Evolutionary conservation across 306 rosid species (phyloP).

Genomic region (Vigna hirtella): DNA sequence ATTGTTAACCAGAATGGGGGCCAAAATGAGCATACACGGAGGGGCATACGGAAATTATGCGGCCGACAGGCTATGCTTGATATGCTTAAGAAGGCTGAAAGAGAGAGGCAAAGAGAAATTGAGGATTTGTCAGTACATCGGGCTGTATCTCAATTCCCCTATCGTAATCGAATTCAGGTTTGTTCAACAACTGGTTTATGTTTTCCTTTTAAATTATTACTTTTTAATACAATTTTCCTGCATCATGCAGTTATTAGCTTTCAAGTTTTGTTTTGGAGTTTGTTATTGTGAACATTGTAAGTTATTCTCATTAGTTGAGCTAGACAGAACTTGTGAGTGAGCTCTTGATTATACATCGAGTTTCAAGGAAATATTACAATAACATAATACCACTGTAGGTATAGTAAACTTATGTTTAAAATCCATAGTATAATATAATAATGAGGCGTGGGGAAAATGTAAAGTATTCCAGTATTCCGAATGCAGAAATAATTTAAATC

Average conservation of each 20-base stretch:
- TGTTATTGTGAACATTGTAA: slow-evolving; percentile 32
- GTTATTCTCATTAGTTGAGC: slow-evolving; percentile 19
- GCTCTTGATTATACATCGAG: slow-evolving; percentile 4
- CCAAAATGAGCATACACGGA: slow-evolving; percentile 56
- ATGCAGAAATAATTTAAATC: neutral
- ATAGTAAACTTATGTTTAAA: slow-evolving; percentile 26
- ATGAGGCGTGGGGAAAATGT: neutral
- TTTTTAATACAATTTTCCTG: slow-evolving; percentile 12
- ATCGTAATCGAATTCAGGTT: slow-evolving; percentile 99
- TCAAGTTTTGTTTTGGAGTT: neutral
- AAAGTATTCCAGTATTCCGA: neutral
- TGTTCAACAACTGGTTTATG: slow-evolving; percentile 23
- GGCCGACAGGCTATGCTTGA: slow-evolving; percentile 96
- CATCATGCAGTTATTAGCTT: slow-evolving; percentile 10
- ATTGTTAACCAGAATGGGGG: slow-evolving; percentile 70
- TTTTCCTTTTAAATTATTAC: neutral
- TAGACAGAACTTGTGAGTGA: neutral
- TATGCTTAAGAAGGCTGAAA: slow-evolving; percentile 92
- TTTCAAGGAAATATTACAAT: slow-evolving; percentile 11
- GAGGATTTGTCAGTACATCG: slow-evolving; percentile 70
- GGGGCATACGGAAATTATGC: slow-evolving; percentile 83
- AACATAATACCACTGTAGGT: neutral
- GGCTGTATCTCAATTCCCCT: slow-evolving; percentile 87
- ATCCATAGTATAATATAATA: neutral
- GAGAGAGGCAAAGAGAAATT: slow-evolving; percentile 84